Conservation (phyloP, 257 asterid genomes). For the Coffea eugenioides region DNA sequence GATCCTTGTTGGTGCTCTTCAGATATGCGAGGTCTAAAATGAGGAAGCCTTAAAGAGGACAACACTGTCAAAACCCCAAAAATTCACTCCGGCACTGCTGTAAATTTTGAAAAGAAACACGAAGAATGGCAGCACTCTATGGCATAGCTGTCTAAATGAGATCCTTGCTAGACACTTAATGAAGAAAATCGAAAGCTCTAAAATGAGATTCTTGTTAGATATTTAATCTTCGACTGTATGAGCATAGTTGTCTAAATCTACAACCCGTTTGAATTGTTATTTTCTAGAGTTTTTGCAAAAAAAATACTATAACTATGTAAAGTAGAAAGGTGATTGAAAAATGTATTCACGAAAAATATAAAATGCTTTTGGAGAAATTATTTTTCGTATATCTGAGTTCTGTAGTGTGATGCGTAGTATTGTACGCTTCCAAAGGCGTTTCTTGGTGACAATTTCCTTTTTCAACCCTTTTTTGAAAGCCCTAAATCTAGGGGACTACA, state of each 20-base stretch:
- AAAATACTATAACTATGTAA: too few species aligned
- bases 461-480: not conserved
- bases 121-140: not conserved
- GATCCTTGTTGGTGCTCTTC: slow-evolving; percentile 17
- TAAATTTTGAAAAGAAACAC: not conserved
- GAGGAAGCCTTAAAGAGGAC: slow-evolving; percentile 68
- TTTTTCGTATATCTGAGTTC: too few species aligned
- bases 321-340: too few species aligned
- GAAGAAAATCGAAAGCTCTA: too few species aligned
- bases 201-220: not conserved
- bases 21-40: slow-evolving; percentile 95
- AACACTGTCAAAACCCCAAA: not conserved
- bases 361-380: too few species aligned
- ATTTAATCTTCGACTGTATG: not conserved
- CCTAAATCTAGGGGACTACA: not conserved
- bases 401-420: not conserved
- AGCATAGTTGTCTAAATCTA: not conserved
- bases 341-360: too few species aligned
- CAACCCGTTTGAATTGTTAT: too few species aligned
- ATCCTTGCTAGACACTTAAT: not conserved
- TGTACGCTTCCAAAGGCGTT: not conserved
- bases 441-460: not conserved
- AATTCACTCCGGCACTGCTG: not conserved
- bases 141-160: not conserved
- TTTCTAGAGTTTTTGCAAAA: too few species aligned